Evolutionary conservation across 768 basidiomycete species (phyloP).

Genomic region (Leccinum longicurvipes): DNA sequence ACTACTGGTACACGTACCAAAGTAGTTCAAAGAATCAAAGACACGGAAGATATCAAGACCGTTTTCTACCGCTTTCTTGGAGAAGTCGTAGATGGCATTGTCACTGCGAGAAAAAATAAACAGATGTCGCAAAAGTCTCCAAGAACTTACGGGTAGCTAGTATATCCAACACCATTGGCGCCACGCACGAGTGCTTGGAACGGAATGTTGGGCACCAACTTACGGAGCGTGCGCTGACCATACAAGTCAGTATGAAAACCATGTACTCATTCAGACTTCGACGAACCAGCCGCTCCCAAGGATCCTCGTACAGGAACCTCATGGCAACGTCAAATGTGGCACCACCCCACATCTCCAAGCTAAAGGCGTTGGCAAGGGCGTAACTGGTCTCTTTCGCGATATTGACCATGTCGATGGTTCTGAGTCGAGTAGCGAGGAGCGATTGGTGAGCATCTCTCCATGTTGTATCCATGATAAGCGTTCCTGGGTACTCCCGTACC

Average conservation of each 20-base stretch:
- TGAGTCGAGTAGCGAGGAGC: slow-evolving; percentile 90
- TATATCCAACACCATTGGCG: slow-evolving; percentile 98
- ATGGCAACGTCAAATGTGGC: slow-evolving; percentile 99
- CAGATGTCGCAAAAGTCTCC: not conserved
- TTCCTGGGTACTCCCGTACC: slow-evolving; percentile 92
- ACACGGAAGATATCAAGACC: slow-evolving; percentile 99
- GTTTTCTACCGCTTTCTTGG: slow-evolving; percentile 99
- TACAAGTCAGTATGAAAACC: slow-evolving; percentile 9
- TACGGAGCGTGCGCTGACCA: slow-evolving; percentile 78
- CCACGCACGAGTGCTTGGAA: slow-evolving; percentile 98
- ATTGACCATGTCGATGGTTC: slow-evolving; percentile 96
- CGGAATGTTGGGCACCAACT: slow-evolving; percentile 97
- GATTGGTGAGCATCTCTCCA: slow-evolving; percentile 99
- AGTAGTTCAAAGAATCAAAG: slow-evolving; percentile 98
- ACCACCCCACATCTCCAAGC: slow-evolving; percentile 98
- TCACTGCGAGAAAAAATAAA: slow-evolving; percentile 49
- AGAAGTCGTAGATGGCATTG: slow-evolving; percentile 99
- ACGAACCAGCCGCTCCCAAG: slow-evolving; percentile 93
- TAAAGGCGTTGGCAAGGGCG: slow-evolving; percentile 93
- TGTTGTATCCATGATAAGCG: slow-evolving; percentile 96
- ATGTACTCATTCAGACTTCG: not conserved
- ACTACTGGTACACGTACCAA: slow-evolving; percentile 54
- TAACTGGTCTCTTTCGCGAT: slow-evolving; percentile 97
- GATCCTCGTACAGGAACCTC: slow-evolving; percentile 99
- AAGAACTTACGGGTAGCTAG: slow-evolving; percentile 83